Percentiles rank a stretch among this genome's conserved stretches.
These are phyloP conservation scores for Pseudonitzschia multistriata DNA, from an alignment of 108 stramenopile species.

Conservation along the genomic window DNA sequence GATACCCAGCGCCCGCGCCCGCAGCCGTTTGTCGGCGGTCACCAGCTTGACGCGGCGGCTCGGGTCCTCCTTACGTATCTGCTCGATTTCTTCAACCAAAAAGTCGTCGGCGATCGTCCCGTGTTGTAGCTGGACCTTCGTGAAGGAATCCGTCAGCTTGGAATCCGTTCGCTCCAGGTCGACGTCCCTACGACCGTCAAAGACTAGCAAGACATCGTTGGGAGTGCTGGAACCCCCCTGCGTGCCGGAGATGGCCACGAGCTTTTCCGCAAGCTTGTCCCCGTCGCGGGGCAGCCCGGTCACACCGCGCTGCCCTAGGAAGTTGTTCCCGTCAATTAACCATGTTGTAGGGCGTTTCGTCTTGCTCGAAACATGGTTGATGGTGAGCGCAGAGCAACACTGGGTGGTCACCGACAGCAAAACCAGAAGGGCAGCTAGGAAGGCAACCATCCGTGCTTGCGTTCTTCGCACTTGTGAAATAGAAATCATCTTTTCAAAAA, in stretches of 20 bases:
- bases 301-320: conserved; percentile 40
- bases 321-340: conserved; percentile 53
- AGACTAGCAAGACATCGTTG: conserved; percentile 35
- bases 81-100: conserved; percentile 20
- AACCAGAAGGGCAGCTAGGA: not conserved
- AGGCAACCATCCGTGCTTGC: too few species aligned
- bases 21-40: conserved; percentile 45
- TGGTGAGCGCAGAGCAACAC: conserved; percentile 7
- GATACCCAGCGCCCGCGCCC: conserved; percentile 25
- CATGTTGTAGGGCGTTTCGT: conserved; percentile 15
- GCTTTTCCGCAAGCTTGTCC: conserved; percentile 33
- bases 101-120: conserved; percentile 41
- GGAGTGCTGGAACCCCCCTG: conserved; percentile 10
- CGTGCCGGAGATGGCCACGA: conserved; percentile 27
- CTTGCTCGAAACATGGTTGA: not conserved
- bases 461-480: too few species aligned
- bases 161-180: conserved; percentile 13
- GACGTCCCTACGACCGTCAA: conserved; percentile 37
- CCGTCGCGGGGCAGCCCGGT: conserved; percentile 26
- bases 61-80: not conserved
- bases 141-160: conserved; percentile 12
- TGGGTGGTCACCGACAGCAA: not conserved
- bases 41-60: conserved; percentile 44
- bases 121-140: conserved; percentile 22
- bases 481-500: too few species aligned